Evolutionary conservation across 164 flowering plant species (phyloP).

Genomic region (Echeveria elegans): DNA sequence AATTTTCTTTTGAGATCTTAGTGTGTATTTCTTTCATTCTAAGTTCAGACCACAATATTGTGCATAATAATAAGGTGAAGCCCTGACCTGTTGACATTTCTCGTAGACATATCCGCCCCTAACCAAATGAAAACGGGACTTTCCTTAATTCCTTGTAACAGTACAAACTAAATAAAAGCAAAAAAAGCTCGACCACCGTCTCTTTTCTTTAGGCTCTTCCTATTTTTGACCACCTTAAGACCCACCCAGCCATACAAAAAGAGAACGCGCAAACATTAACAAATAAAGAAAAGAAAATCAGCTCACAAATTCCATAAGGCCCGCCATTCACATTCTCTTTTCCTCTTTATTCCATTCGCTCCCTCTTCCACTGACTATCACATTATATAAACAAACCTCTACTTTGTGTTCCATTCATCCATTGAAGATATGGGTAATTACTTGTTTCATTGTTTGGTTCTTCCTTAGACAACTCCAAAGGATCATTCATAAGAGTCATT

Average conservation of each 20-base stretch:
- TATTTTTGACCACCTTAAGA: constrained; percentile 6
- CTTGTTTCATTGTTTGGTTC: constrained; percentile 56
- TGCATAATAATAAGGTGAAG: too few species aligned
- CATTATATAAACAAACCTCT: background rate
- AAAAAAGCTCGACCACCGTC: constrained; percentile 6
- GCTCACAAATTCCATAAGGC: background rate
- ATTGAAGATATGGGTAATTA: constrained; percentile 52
- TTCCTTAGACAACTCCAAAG: constrained; percentile 17
- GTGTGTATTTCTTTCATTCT: too few species aligned
- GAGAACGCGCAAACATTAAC: background rate
- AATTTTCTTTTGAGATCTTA: too few species aligned
- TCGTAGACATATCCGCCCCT: too few species aligned
- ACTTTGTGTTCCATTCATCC: background rate
- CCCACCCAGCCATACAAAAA: constrained; percentile 1
- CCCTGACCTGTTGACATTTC: too few species aligned
- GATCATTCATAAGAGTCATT: constrained; percentile 50
- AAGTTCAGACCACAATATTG: too few species aligned
- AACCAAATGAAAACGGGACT: background rate
- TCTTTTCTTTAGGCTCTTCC: background rate
- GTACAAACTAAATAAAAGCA: background rate
- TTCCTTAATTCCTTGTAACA: background rate
- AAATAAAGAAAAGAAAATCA: background rate
- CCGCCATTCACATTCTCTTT: constrained; percentile 7
- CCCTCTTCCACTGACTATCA: background rate
- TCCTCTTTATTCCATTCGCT: background rate